phyloP scores from a whole-genome alignment of 2,329 filamentous ascomycete species.

The Phoma herbarum region DNA sequence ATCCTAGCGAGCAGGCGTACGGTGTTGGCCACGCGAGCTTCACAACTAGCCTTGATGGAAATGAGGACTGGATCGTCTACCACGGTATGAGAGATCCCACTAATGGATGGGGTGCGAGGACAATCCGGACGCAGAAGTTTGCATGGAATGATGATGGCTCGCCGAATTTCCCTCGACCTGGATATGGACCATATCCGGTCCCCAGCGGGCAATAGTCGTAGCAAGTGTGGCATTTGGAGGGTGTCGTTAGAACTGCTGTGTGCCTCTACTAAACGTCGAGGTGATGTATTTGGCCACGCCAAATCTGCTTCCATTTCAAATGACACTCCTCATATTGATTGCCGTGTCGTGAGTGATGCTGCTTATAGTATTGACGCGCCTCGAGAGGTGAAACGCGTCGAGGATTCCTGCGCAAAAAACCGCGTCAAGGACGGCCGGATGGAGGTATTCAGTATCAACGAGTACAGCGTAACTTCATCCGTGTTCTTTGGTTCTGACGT shows the following conservation, averaged over 20 bases:
- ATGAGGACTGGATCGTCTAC: constrained; percentile 62
- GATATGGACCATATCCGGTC: constrained; percentile 57
- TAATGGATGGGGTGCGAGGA: constrained; percentile 58
- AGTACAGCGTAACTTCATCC: neutral
- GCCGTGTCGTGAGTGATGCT: neutral
- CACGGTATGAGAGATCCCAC: constrained; percentile 61
- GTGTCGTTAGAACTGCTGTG: no score
- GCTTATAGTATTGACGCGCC: neutral
- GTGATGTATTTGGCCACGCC: neutral
- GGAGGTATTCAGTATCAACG: neutral
- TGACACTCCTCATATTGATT: neutral
- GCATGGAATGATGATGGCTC: constrained; percentile 59
- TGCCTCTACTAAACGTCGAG: neutral
- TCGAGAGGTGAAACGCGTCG: neutral
- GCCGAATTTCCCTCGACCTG: constrained; percentile 59
- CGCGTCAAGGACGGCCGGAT: neutral
- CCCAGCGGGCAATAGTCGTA: constrained; percentile 40
- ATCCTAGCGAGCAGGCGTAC: constrained; percentile 55
- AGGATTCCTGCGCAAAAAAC: neutral
- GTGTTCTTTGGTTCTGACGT: neutral
- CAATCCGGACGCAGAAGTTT: constrained; percentile 60
- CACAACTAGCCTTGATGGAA: constrained; percentile 58
- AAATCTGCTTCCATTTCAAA: neutral
- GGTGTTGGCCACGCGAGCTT: constrained; percentile 63
- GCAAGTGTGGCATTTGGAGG: neutral